A percentile compares a stretch with the other conserved stretches of the same genome.
These are phyloP conservation scores for Fusarium palustre DNA, from an alignment of 2,329 filamentous ascomycete species.

Conservation along the genomic window DNA sequence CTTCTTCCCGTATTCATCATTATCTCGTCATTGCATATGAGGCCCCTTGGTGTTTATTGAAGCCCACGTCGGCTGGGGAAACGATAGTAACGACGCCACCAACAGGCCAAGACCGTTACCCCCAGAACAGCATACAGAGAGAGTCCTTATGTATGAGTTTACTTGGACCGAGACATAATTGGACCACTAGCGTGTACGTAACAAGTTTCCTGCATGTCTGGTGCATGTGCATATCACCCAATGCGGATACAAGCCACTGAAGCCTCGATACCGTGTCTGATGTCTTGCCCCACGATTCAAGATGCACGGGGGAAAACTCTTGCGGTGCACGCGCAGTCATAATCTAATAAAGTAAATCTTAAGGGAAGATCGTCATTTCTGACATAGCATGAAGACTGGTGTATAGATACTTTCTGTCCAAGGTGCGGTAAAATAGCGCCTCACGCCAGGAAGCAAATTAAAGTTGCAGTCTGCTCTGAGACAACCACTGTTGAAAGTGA, in stretches of 20 bases:
- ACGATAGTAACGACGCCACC: background rate
- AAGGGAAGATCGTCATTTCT: background rate
- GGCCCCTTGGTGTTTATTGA: background rate
- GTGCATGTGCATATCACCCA: background rate
- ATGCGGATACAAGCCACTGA: background rate
- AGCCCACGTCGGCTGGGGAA: background rate
- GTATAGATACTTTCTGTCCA: background rate
- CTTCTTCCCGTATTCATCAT: background rate
- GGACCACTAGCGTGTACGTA: background rate
- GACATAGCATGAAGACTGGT: background rate
- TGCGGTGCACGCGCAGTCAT: background rate
- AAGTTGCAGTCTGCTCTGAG: background rate
- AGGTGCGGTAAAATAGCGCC: background rate
- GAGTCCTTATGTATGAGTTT: too few species aligned
- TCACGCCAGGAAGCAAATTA: background rate
- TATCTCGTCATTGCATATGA: background rate
- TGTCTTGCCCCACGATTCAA: background rate
- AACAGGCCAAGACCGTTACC: background rate
- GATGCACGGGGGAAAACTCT: background rate
- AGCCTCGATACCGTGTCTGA: background rate
- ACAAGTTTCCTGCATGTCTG: constrained; percentile 1
- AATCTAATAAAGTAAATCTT: background rate
- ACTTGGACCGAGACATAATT: background rate
- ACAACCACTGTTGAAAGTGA: background rate
- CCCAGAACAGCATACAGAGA: background rate